These are phyloP conservation scores for Fusarium fracticaudum DNA, from an alignment of 2,329 filamentous ascomycete species.

Conservation along the genomic window DNA sequence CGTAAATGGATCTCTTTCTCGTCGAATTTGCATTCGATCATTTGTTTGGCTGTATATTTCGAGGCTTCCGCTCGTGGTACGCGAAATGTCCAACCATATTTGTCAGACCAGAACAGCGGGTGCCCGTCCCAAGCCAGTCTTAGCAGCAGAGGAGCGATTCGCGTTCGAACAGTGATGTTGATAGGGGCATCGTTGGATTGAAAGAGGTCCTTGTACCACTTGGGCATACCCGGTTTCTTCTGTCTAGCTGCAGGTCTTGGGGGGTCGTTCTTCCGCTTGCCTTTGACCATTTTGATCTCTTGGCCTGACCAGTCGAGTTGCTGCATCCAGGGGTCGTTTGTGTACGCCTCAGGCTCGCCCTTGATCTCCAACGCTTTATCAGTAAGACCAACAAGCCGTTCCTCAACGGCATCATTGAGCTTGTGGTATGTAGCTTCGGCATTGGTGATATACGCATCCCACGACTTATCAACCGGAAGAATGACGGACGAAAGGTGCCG, in stretches of 20 bases:
- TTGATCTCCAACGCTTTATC: conserved; percentile 82
- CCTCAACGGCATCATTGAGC: conserved; percentile 79
- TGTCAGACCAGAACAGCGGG: conserved; percentile 92
- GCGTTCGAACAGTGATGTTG: conserved; percentile 83
- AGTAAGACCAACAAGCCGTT: conserved; percentile 77
- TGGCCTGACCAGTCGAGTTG: conserved; percentile 97
- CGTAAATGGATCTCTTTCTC: conserved; percentile 73
- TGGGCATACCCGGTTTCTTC: conserved; percentile 93
- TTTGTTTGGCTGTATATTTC: conserved; percentile 75
- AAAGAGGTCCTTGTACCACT: conserved; percentile 96
- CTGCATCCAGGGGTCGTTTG: conserved; percentile 86
- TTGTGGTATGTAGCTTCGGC: conserved; percentile 86
- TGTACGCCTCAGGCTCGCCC: conserved; percentile 73
- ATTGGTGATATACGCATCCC: conserved; percentile 85
- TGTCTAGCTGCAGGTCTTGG: conserved; percentile 82
- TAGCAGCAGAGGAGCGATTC: conserved; percentile 86
- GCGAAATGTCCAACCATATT: conserved; percentile 91
- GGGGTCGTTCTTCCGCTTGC: conserved; percentile 85
- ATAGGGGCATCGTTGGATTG: conserved; percentile 74
- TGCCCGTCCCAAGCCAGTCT: conserved; percentile 88
- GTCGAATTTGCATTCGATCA: conserved; percentile 81
- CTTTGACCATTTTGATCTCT: conserved; percentile 89
- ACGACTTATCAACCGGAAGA: conserved; percentile 86
- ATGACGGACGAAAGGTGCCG: conserved; percentile 95
- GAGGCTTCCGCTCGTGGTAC: conserved; percentile 70